These are phyloP conservation scores for Candida verbasci DNA, from an alignment of 805 yeast species.

Conservation along the genomic window DNA sequence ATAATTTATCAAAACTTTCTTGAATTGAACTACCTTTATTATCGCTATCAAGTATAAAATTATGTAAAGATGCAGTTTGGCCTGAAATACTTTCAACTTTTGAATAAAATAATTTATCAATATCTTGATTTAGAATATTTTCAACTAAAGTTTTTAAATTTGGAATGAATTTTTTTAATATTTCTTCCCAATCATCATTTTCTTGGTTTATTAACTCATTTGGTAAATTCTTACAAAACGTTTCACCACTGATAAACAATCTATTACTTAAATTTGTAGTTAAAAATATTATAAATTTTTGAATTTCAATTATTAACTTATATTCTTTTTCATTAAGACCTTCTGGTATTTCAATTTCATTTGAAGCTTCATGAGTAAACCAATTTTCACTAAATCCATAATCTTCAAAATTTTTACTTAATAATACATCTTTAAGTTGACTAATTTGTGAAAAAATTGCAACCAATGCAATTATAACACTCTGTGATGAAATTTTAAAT, in stretches of 20 bases:
- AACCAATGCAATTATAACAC: slow-evolving; percentile 26
- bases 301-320: slow-evolving; percentile 19
- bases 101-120: slow-evolving; percentile 19
- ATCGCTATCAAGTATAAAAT: slow-evolving; percentile 32
- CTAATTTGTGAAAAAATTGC: slow-evolving; percentile 21
- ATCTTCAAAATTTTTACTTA: slow-evolving; percentile 8
- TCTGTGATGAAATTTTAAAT: slow-evolving; percentile 15
- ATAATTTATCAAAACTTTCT: slow-evolving; percentile 29
- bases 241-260: slow-evolving; percentile 19
- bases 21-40: slow-evolving; percentile 21
- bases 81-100: slow-evolving; percentile 20
- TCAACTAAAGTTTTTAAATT: not conserved
- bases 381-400: slow-evolving; percentile 15
- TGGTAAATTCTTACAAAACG: slow-evolving; percentile 15
- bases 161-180: slow-evolving; percentile 7
- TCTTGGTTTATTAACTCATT: slow-evolving; percentile 13
- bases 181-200: slow-evolving; percentile 18
- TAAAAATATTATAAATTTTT: slow-evolving; percentile 19
- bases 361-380: slow-evolving; percentile 13
- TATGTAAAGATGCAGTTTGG: slow-evolving; percentile 17
- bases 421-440: slow-evolving; percentile 15
- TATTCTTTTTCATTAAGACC: too few species aligned
- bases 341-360: slow-evolving; percentile 3
- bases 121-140: slow-evolving; percentile 3
- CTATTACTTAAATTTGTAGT: slow-evolving; percentile 13